Evolutionary conservation across 1,139 yeast species (phyloP), one percentile per base, ranked within the genome.

Genomic region (Arxiozyma bovina): DNA sequence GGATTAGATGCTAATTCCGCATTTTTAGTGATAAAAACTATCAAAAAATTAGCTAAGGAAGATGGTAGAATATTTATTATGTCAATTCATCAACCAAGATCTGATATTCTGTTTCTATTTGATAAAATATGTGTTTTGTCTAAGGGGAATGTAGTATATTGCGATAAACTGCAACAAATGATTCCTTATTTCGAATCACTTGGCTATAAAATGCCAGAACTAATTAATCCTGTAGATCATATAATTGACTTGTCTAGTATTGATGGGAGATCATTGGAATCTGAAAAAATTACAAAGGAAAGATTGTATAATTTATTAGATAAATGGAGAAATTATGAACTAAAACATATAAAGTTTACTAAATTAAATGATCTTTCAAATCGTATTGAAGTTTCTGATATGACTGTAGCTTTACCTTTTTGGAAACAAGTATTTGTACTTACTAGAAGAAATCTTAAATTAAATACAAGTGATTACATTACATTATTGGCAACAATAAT

Each of bases 1-100:
- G 96, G 96, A 0, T 72, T 89, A 41, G 96, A 89, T 67, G 85
- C 96, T 2, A 81, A 83, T 54, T 82, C 90, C 12, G 90, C 96
- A 0, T 80, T 76, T 60, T 73, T 82, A 57, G 73, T 88, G 50
- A 79, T 87, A n/a, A 74, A 77, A 54, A 80, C 87, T 0, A 74
- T 89, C 57, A 79, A 80, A 59, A 77, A 79, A 58, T 63, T 82
- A 43, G 78, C 85, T 0, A 70, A 77, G 40, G 76, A 80, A 20
- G 77, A 76, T 54, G 93, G 94, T 0, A 78, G 90, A 48, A 86
- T 94, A 0, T 76, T 88, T 41, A 74, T 88, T 4, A 72, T 87
- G 70, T 83, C 91, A 44, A 85, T 88, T 49, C 96, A 88, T 66
- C 96, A 89, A 65, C 96, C 96, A 0, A 72, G 96, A 53, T 80